Base-by-base conservation (phyloP, 768 basidiomycete species). In the Cystobasidium tubakii region DNA sequence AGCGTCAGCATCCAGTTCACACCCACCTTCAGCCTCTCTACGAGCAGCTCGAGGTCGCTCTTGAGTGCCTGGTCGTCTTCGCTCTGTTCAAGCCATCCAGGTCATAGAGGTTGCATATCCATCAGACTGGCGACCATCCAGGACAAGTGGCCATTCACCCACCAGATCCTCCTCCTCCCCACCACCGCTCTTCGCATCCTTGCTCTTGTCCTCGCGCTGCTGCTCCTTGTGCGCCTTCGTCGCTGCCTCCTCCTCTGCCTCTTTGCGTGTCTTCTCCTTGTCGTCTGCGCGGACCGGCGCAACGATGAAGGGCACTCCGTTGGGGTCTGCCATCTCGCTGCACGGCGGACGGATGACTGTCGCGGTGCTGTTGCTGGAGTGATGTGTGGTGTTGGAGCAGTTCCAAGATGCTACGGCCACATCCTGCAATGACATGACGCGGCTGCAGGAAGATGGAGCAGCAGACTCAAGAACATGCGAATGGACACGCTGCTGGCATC, bases 1-100 rank as follows among this genome's bases (percentile, higher is more conserved):
- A 50, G 67, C 17, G 21, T 23, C 31, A 39, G 3, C 27, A 42
- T 25, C 39, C 43, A 44, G 50, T 0, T 25, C 42, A n/a, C 25
- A 78, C 85, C 71, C 78, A 93, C 95, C 85, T 90, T 91, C 69
- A 99, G 81, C 54, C 96, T 87, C 80, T 98, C 93, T 33, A 95
- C 88, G 29, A 98, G 86, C 93, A 99, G 92, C 81, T 98, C 96
- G 25, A 99, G 85, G 82, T 99, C 94, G 73, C 87, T 88, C 83
- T 90, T 91, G 74, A 99, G 86, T 79, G 93, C 90, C 36, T 88
- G 84, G 82, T 99, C 96, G 83, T 98, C 96, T 80, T 99, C 96
- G 31, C 90, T 92, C 93, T 78, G 74, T 31, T 46, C 36, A 33
- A 53, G n/a, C 50, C 4, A n/a, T 9, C 17, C n/a, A 0, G 50